Evolutionary conservation across 2,329 filamentous ascomycete genomes (phyloP), one percentile per base, ranked within the genome.

Genomic region (Biscogniauxia marginata): DNA sequence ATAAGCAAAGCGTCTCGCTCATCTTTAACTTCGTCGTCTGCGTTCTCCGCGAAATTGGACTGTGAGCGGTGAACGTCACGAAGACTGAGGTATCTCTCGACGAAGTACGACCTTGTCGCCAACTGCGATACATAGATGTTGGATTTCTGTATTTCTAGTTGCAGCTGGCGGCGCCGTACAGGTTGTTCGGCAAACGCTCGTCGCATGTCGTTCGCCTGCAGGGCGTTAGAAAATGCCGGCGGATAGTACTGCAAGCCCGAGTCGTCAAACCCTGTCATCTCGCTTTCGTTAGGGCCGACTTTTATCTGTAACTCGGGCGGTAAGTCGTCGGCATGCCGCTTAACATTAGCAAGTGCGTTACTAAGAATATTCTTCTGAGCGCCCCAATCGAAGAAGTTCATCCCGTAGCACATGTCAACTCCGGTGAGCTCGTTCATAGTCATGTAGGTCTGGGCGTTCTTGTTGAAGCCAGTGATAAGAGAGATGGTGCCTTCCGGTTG

Each of bases 141-240:
- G 6, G 91, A 90, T 70, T 96, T 96, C 70, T 96, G 91, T 24
- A 96, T 95, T 73, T 96, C 92, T 63, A 87, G 91, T 68, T 95
- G 90, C 4, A 92, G 71, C 54, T 80, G 77, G 1, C 84, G 79
- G 2, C 83, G 79, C 2, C 78, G 76, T 22, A 74, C 69, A 1
- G 80, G 78, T 22, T 84, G 75, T 19, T 75, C 72, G 53, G 78
- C 77, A 56, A 84, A 75, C 7, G 77, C 71, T 43, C 76, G 78
- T 45, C 80, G 78, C 16, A 83, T 66, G 60, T 84, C 82, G 59
- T 82, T 75, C 7, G 76, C 66, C 0, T 79, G 77, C 58, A 79
- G 75, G 5, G 73, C 71, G 52, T 71, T 74, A 7, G 75, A 77
- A 66, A 79, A 82, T 16, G 73, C 76, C 0, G 82, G 78, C 1